phyloP scores from a whole-genome alignment of 306 rosid species.

The Sphenostylis stenocarpa region DNA sequence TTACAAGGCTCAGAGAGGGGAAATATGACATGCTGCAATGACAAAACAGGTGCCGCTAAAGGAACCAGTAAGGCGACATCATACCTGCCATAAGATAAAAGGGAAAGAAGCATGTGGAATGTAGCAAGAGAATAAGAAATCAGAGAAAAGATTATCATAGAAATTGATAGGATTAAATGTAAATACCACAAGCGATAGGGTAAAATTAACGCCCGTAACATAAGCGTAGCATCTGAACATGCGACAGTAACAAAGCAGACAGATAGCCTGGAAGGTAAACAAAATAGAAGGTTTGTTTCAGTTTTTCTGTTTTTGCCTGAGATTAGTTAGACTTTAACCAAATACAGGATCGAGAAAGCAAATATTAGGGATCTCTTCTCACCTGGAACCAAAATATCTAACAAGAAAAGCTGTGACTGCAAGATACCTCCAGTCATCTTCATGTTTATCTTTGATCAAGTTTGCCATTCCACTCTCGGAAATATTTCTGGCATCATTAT shows the following conservation, averaged over 20 bases:
- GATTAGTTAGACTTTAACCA: constrained; percentile 6
- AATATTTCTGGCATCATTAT: constrained; percentile 36
- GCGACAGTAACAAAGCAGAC: constrained; percentile 86
- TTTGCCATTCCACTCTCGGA: constrained; percentile 44
- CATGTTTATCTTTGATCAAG: constrained; percentile 53
- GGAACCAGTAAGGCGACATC: constrained; percentile 79
- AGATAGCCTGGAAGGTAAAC: constrained; percentile 65
- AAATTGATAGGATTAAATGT: constrained; percentile 17
- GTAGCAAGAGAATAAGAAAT: not conserved
- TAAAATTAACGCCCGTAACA: constrained; percentile 75
- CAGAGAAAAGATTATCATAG: not conserved
- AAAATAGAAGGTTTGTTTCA: constrained; percentile 8
- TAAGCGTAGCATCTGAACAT: constrained; percentile 90
- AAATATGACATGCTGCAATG: constrained; percentile 73
- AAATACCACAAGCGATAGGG: constrained; percentile 87
- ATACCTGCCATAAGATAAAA: constrained; percentile 59
- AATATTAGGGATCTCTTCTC: constrained; percentile 26
- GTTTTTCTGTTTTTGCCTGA: not conserved
- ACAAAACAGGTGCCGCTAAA: constrained; percentile 77
- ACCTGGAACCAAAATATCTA: constrained; percentile 81
- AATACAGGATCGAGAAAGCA: constrained; percentile 27
- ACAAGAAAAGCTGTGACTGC: constrained; percentile 94
- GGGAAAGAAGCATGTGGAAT: constrained; percentile 4
- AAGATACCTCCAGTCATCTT: constrained; percentile 96
- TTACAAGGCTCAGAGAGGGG: constrained; percentile 46